Conservation (phyloP, 768 basidiomycete species). For the Filobasidium floriforme region DNA sequence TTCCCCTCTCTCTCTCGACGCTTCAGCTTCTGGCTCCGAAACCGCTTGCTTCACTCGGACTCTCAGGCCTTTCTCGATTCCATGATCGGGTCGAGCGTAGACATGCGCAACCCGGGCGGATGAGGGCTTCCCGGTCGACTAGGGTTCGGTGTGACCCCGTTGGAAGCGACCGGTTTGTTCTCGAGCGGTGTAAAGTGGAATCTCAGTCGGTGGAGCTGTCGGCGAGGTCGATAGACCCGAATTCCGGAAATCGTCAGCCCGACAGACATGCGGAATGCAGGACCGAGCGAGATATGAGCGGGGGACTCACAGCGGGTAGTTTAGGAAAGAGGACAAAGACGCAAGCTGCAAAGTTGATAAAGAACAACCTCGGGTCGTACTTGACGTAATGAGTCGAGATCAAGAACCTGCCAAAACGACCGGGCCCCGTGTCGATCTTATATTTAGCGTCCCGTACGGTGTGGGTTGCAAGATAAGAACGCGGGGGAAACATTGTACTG, state of each 20-base stretch:
- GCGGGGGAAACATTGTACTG: too few species aligned
- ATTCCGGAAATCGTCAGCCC: neutral
- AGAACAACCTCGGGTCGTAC: conserved; percentile 89
- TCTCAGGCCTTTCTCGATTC: neutral
- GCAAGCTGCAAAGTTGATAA: conserved; percentile 74
- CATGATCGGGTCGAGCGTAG: conserved; percentile 3
- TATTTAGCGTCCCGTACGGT: too few species aligned
- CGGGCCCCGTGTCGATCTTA: neutral
- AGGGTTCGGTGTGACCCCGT: conserved; percentile 24
- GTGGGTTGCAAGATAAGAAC: too few species aligned
- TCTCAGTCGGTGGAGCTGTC: conserved; percentile 35
- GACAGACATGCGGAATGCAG: neutral
- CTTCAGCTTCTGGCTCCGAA: too few species aligned
- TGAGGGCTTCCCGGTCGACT: conserved; percentile 26
- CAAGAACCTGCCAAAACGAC: conserved; percentile 60
- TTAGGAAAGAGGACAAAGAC: conserved; percentile 80
- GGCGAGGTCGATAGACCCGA: neutral
- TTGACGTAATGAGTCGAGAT: conserved; percentile 96
- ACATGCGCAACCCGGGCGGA: conserved; percentile 6
- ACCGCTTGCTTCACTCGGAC: too few species aligned
- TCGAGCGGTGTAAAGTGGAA: conserved; percentile 32
- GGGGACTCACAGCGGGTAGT: conserved; percentile 68
- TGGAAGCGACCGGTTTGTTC: conserved; percentile 17
- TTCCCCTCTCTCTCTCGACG: too few species aligned
- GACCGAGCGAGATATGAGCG: neutral